Base-by-base conservation (phyloP, 2,329 filamentous ascomycete species). In the Ascocoryne sarcoides region DNA sequence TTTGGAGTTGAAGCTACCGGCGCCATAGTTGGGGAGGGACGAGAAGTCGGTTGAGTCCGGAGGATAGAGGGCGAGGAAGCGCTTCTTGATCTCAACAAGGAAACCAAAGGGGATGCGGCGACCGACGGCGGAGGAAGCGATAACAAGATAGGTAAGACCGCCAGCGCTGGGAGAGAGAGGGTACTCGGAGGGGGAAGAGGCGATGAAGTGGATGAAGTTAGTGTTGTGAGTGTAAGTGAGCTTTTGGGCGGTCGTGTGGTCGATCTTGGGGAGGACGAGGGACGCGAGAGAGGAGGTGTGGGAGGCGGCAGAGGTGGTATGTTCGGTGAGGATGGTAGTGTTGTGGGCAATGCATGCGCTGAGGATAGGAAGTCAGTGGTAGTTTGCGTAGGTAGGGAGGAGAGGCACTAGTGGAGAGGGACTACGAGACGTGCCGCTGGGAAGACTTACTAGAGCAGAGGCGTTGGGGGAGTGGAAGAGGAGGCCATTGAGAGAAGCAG, bases 331-430 rank as follows among this genome's bases (percentile, higher is more conserved):
- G 65, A 98, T 95, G 33, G 89, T 96, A 40, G 79, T 85, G 59
- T 92, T 82, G 67, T 96, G 81, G 37, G 92, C 88, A 64, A 98
- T 92, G 68, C 92, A 96, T 53, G 87, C 82, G 68, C 88, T 95
- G 35, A 7, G 14, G 23, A 23, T 36, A 37, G 37, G 12, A 36
- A 34, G 36, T 49, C 20, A 47, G 40, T 31, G 15, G 33, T 30
- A 16, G 32, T 32, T 39, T 38, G 30, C 12, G 3, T 16, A 21
- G n/a, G n/a, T n/a, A n/a, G n/a, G n/a, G n/a, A n/a, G n/a, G n/a
- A n/a, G n/a, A n/a, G n/a, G n/a, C n/a, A n/a, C n/a, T n/a, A n/a
- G n/a, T n/a, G n/a, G n/a, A n/a, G n/a, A n/a, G n/a, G n/a, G n/a
- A n/a, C n/a, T n/a, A n/a, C n/a, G n/a, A 43, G 12, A 19, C n/a